phyloP scores from a whole-genome alignment of 2,329 filamentous ascomycete genomes.

The Metarhizium rileyi region DNA sequence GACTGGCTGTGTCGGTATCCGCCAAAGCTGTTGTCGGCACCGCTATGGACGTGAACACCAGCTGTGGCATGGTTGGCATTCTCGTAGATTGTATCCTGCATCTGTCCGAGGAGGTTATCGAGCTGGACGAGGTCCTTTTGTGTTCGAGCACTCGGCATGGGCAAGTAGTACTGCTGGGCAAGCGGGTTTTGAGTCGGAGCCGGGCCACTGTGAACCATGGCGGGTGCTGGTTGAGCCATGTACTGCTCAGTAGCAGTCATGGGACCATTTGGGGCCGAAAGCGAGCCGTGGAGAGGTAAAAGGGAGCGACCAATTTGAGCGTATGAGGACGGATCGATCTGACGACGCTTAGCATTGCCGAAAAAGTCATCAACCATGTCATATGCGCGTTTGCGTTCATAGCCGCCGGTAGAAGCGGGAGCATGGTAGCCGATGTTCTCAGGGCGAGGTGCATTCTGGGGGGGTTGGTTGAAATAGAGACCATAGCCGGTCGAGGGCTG shows the following conservation, averaged over 20 bases:
- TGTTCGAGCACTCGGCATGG: slow-evolving; percentile 79
- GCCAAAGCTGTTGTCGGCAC: slow-evolving; percentile 54
- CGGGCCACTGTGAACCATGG: slow-evolving; percentile 43
- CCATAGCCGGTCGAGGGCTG: slow-evolving; percentile 51
- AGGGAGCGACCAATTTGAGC: slow-evolving; percentile 83
- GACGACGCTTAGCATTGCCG: slow-evolving; percentile 80
- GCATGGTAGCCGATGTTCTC: slow-evolving; percentile 57
- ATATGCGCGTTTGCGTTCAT: slow-evolving; percentile 73
- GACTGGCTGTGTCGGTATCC: slow-evolving; percentile 50
- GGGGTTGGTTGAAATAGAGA: slow-evolving; percentile 67
- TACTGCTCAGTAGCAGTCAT: slow-evolving; percentile 41
- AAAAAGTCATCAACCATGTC: slow-evolving; percentile 93
- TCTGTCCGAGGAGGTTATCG: slow-evolving; percentile 89
- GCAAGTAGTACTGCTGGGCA: slow-evolving; percentile 72
- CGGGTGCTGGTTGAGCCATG: slow-evolving; percentile 32
- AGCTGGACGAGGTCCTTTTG: slow-evolving; percentile 92
- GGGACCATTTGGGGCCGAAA: slow-evolving; percentile 47
- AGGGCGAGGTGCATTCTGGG: slow-evolving; percentile 39
- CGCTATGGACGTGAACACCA: slow-evolving; percentile 65
- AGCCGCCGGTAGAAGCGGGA: slow-evolving; percentile 36
- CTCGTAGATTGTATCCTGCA: slow-evolving; percentile 94
- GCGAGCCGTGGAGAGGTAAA: slow-evolving; percentile 67
- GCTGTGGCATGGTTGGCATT: slow-evolving; percentile 75
- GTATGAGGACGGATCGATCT: slow-evolving; percentile 84
- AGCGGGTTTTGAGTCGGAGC: slow-evolving; percentile 47